Evolutionary conservation across 2,329 filamentous ascomycete species (phyloP), one percentile per base, ranked within the genome.

Genomic region (Botrytis aclada): DNA sequence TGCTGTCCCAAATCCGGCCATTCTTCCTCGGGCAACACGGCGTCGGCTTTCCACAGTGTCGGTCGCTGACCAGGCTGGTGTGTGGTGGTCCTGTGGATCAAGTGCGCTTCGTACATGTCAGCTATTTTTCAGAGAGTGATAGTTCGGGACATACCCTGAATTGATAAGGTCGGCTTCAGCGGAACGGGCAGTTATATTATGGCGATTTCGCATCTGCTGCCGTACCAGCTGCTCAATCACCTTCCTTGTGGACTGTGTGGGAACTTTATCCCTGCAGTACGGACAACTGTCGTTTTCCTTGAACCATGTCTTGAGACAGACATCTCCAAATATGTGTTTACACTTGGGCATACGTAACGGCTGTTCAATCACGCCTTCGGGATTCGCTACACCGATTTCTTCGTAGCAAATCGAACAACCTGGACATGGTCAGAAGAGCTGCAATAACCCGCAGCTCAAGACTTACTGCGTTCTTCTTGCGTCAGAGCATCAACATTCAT

Each of bases 291-390:
- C 86, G 2, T 87, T 87, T 63, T 90, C 87, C 70, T 88, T 84
- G 60, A 91, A 85, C 89, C 89, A 91, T 76, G 88, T 90, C 79
- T 87, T 89, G 75, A 91, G 88, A 79, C 89, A 91, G 76, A 86
- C 84, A 72, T 90, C 85, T 29, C 89, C 89, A 79, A 91, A 91
- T 10, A 91, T 80, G 76, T 91, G 89, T 76, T 87, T 88, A 83
- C 89, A 91, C 76, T 85, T 86, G 3, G 89, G 89, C 29, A 91
- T 80, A 32, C 87, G 86, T 25, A 90, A 79, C 1, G 89, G 87
- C 4, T 81, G 82, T 78, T 91, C 89, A 63, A 83, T 84, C 32
- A 87, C 80, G 1, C 88, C 88, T 75, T 91, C 89, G 0, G 88
- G 88, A 41, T 85, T 88, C 73, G 82, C 79, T 22, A 85, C 82